Evolutionary conservation across 2,329 filamentous ascomycete genomes (phyloP).

Genomic region (Emergomyces pasteurianus): DNA sequence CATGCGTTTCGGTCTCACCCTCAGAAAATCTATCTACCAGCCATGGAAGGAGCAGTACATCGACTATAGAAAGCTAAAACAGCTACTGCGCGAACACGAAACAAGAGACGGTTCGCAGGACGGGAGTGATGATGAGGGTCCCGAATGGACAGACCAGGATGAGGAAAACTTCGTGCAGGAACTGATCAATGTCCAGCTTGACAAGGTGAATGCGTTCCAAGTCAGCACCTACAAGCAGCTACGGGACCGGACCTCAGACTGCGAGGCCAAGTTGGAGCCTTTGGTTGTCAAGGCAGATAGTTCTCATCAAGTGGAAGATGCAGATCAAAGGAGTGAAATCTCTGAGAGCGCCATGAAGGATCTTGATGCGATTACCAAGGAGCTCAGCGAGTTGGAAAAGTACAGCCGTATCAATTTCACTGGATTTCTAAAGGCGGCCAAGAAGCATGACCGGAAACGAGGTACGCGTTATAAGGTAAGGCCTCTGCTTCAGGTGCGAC

Average conservation of each 20-base stretch:
- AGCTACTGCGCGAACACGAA: conserved; percentile 67
- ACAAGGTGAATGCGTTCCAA: conserved; percentile 90
- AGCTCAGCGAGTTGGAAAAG: conserved; percentile 85
- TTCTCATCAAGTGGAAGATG: conserved; percentile 22
- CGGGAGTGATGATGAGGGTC: conserved; percentile 41
- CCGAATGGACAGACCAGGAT: conserved; percentile 80
- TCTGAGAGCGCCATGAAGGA: conserved; percentile 64
- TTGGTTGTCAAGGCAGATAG: conserved; percentile 33
- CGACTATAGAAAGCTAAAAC: conserved; percentile 89
- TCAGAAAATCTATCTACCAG: conserved; percentile 64
- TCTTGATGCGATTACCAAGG: conserved; percentile 62
- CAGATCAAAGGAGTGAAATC: conserved; percentile 37
- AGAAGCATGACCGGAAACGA: conserved; percentile 95
- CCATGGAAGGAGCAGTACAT: conserved; percentile 94
- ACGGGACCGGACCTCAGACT: conserved; percentile 64
- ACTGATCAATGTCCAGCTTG: conserved; percentile 84
- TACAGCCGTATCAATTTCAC: conserved; percentile 97
- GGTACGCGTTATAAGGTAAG: conserved; percentile 77
- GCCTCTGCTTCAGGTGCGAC: conserved; percentile 78
- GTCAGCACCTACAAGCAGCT: conserved; percentile 68
- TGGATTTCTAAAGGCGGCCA: conserved; percentile 92
- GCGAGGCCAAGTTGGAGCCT: conserved; percentile 52
- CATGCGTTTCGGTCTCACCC: conserved; percentile 91
- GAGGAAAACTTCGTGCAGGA: conserved; percentile 92
- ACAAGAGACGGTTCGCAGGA: conserved; percentile 30